Evolutionary conservation across 2,329 filamentous ascomycete genomes (phyloP).

Genomic region (Penicillium digitatum): DNA sequence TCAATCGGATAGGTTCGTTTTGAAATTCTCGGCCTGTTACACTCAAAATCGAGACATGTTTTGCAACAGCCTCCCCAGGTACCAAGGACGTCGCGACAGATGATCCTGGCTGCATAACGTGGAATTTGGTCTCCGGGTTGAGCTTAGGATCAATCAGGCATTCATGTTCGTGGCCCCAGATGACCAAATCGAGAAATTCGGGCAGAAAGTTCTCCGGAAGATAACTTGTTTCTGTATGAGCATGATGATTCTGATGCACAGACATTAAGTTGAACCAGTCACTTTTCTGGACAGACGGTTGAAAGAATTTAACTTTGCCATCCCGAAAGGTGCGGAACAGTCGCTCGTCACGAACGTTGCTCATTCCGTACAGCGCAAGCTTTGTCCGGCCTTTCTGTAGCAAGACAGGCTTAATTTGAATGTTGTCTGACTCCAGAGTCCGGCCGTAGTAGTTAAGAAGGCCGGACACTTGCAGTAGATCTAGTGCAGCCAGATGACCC

Average conservation of each 20-base stretch:
- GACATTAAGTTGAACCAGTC: slow-evolving; percentile 97
- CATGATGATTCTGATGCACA: slow-evolving; percentile 94
- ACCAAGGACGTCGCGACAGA: slow-evolving; percentile 92
- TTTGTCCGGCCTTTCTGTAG: slow-evolving; percentile 93
- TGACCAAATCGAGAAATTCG: slow-evolving; percentile 81
- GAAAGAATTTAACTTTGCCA: slow-evolving; percentile 89
- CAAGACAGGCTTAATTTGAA: slow-evolving; percentile 83
- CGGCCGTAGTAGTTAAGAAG: slow-evolving; percentile 95
- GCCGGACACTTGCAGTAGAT: slow-evolving; percentile 84
- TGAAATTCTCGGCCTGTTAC: slow-evolving; percentile 79
- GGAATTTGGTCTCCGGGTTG: slow-evolving; percentile 85
- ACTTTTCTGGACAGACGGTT: slow-evolving; percentile 69
- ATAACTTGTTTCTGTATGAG: slow-evolving; percentile 88
- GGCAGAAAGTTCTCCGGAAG: slow-evolving; percentile 90
- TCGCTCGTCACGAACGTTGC: slow-evolving; percentile 92
- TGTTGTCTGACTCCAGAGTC: slow-evolving; percentile 87
- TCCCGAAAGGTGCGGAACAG: slow-evolving; percentile 92
- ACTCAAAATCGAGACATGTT: slow-evolving; percentile 82
- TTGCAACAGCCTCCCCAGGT: slow-evolving; percentile 82
- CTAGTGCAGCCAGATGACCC: slow-evolving; percentile 83
- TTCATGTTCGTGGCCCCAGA: slow-evolving; percentile 98
- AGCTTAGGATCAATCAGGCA: slow-evolving; percentile 79
- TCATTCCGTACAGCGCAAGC: slow-evolving; percentile 86
- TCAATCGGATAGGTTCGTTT: slow-evolving; percentile 75
- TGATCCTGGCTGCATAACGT: slow-evolving; percentile 96